These are phyloP conservation scores for Murraya paniculata DNA, from an alignment of 345 rosid species.

Conservation along the genomic window DNA sequence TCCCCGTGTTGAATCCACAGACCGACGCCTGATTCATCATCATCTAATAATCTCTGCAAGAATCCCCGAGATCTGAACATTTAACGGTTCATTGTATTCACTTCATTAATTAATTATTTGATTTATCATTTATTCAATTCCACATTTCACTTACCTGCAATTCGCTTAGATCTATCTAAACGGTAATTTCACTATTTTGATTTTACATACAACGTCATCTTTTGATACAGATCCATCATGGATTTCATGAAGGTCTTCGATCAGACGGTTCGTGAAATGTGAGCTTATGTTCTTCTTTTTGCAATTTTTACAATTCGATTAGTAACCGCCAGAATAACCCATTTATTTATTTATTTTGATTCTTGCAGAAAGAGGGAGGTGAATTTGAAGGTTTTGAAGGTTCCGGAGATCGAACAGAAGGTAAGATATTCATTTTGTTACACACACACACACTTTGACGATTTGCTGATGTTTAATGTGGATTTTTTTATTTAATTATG, in stretches of 20 bases:
- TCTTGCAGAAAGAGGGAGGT: constrained; percentile 86
- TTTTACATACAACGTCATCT: not conserved
- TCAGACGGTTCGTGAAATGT: constrained; percentile 99
- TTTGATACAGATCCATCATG: constrained; percentile 48
- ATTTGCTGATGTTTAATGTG: not conserved
- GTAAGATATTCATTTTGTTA: constrained; percentile 27
- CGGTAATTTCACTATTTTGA: not conserved
- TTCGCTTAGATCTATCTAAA: constrained; percentile 17
- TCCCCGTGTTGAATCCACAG: not conserved
- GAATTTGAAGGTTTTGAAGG: constrained; percentile 93
- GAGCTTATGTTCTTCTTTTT: constrained; percentile 24
- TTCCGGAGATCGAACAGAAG: constrained; percentile 98
- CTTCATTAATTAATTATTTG: not conserved
- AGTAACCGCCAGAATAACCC: not conserved
- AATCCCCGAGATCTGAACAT: constrained; percentile 5
- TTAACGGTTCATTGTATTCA: not conserved
- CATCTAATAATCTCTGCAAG: not conserved
- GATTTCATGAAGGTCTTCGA: constrained; percentile 99
- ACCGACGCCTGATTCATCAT: not conserved
- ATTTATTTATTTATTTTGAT: constrained; percentile 13
- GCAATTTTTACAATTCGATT: not conserved
- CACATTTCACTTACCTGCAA: not conserved
- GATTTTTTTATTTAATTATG: not conserved
- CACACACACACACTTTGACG: not conserved
- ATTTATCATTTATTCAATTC: not conserved